Evolutionary conservation across 768 basidiomycete genomes (phyloP).

Genomic region (Suillus cothurnatus): DNA sequence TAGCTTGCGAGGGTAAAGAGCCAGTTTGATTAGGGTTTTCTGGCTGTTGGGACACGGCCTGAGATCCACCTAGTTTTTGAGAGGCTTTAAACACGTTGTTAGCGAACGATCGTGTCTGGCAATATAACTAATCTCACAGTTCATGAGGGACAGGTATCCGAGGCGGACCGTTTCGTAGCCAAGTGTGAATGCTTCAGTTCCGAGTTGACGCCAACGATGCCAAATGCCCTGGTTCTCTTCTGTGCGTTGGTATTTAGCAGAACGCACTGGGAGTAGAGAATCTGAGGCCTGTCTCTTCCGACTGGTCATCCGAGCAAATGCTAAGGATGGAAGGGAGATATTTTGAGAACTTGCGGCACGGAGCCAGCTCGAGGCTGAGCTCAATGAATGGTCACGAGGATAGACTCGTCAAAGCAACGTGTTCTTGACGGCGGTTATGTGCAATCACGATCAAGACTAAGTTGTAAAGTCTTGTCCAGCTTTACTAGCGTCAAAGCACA

Average conservation of each 20-base stretch:
- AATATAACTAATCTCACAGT: constrained; percentile 9
- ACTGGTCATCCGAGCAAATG: constrained; percentile 45
- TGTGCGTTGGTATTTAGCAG: constrained; percentile 53
- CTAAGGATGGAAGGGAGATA: not conserved
- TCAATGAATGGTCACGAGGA: constrained; percentile 3
- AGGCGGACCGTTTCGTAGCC: constrained; percentile 38
- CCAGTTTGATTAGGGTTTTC: constrained; percentile 4
- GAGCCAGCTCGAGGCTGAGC: constrained; percentile 5
- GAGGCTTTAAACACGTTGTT: constrained; percentile 9
- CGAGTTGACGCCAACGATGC: constrained; percentile 45
- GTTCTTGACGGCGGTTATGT: not conserved
- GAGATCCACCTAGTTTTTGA: constrained; percentile 6
- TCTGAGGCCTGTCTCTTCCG: constrained; percentile 58
- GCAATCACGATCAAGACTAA: constrained; percentile 5
- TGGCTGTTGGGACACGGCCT: not conserved
- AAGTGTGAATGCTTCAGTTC: constrained; percentile 36
- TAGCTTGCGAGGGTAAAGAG: constrained; percentile 12
- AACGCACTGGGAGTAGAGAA: constrained; percentile 48
- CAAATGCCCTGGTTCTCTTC: constrained; percentile 36
- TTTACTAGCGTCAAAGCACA: not conserved
- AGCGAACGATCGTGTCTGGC: constrained; percentile 1
- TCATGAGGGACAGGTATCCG: constrained; percentile 5
- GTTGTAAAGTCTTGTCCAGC: not conserved
- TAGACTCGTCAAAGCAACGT: constrained; percentile 7
- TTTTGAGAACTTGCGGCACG: constrained; percentile 1